These are phyloP conservation scores for Termitomyces sp. DNA, from an alignment of 768 basidiomycete species.

Conservation along the genomic window DNA sequence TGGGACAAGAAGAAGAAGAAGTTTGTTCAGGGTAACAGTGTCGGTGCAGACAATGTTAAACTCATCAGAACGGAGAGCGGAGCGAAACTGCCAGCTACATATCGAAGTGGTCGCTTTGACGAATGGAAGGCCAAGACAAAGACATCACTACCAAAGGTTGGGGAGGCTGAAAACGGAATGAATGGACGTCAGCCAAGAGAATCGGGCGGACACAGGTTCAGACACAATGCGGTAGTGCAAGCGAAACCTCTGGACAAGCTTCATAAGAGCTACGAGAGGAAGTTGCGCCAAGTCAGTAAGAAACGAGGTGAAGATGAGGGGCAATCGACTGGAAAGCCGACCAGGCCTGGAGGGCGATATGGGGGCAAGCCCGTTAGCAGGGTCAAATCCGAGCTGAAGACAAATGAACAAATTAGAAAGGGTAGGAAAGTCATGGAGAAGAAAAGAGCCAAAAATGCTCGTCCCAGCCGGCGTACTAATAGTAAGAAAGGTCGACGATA, in stretches of 20 bases:
- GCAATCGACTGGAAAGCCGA: conserved; percentile 15
- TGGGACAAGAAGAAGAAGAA: conserved; percentile 99
- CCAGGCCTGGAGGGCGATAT: conserved; percentile 42
- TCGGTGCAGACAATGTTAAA: conserved; percentile 90
- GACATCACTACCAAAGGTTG: conserved; percentile 71
- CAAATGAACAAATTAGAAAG: conserved; percentile 82
- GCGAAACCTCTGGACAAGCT: conserved; percentile 79
- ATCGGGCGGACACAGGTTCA: conserved; percentile 57
- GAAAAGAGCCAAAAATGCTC: conserved; percentile 75
- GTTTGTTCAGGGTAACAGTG: conserved; percentile 81
- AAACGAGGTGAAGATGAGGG: conserved; percentile 28
- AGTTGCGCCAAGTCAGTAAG: conserved; percentile 57
- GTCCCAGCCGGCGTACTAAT: conserved; percentile 39
- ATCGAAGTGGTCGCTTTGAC: conserved; percentile 89
- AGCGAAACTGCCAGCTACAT: conserved; percentile 83
- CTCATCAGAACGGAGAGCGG: conserved; percentile 92
- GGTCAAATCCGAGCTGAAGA: conserved; percentile 82
- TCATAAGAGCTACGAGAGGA: conserved; percentile 69
- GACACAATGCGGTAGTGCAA: conserved; percentile 58
- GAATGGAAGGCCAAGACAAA: conserved; percentile 88
- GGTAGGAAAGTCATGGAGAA: conserved; percentile 60
- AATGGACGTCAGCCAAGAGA: conserved; percentile 30
- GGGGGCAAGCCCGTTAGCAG: conserved; percentile 56
- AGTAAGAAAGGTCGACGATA: conserved; percentile 39
- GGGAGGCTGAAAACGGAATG: conserved; percentile 65